Base-by-base conservation (phyloP, 2,329 filamentous ascomycete species). In the Penicillium capsulatum region DNA sequence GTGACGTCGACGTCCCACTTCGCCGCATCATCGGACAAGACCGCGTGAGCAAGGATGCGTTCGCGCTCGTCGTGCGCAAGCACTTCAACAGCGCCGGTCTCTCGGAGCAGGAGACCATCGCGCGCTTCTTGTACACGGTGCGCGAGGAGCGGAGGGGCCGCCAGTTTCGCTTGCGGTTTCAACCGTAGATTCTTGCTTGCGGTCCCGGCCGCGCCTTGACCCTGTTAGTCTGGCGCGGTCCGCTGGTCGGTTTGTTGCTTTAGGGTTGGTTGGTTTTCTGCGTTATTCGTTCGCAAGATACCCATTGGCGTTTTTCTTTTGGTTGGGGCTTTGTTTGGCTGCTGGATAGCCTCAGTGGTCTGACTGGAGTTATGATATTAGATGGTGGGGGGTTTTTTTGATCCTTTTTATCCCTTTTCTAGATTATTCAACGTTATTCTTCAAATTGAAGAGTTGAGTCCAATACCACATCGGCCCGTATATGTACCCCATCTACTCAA, bases 41-140 rank as follows among this genome's bases (percentile, higher is more conserved):
- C 36, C 59, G 65, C 29, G 64, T 70, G 26, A 58, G 60, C 42
- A 69, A 70, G 38, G 59, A 65, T 4, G 60, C 67, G 22, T 61
- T 72, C 6, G 67, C 69, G 15, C 54, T 59, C 14, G 59, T 66
- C 0, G 68, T 72, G 17, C 63, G 69, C 32, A 71, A 69, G 47
- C 69, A 72, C 44, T 72, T 72, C 38, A 72, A 72, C 45, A 68
- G 64, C 33, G 66, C 67, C 13, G 68, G 65, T 6, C 54, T 72
- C 7, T 66, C 63, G 29, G 69, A 72, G 51, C 68, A 69, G 38
- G 69, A 72, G 45, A 65, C 66, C 2, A 69, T 72, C 43, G 69
- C 69, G n/a, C 53, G 64, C 41, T 72, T 72, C 45, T 45, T 70
- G 38, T 72, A 72, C 48, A 70, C 70, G 30, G 68, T 71, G n/a